Conservation (phyloP, 2,329 filamentous ascomycete genomes). For the Cercospora nicotianae region DNA sequence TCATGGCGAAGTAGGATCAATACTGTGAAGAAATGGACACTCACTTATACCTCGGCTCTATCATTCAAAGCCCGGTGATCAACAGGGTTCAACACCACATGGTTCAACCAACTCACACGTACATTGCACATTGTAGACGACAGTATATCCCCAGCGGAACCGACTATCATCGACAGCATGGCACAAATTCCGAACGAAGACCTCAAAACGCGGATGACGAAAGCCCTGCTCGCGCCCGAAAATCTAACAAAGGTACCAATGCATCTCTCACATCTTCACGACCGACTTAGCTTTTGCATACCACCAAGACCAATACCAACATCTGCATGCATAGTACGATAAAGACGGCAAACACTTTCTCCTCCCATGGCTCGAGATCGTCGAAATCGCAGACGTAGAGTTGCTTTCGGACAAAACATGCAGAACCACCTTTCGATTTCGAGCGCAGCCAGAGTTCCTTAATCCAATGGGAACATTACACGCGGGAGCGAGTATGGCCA, state of each 20-base stretch:
- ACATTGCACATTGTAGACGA: not conserved
- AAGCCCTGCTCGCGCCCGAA: constrained; percentile 21
- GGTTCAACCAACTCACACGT: not conserved
- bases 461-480: constrained; percentile 29
- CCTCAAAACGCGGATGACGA: constrained; percentile 19
- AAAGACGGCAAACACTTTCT: constrained; percentile 24
- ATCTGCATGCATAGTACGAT: constrained; percentile 25
- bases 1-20: not conserved
- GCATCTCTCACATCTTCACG: not conserved
- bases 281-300: not conserved
- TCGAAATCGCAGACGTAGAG: constrained; percentile 16
- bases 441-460: constrained; percentile 27
- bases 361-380: constrained; percentile 25
- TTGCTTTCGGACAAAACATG: constrained; percentile 19
- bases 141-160: too few relatives aligned
- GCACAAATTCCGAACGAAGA: not conserved
- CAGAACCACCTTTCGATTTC: constrained; percentile 24
- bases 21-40: not conserved
- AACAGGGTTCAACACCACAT: not conserved
- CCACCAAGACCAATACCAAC: not conserved
- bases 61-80: not conserved
- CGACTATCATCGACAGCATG: too few relatives aligned
- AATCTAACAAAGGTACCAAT: constrained; percentile 13
- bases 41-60: not conserved
- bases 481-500: constrained; percentile 26